phyloP scores from a whole-genome alignment of 805 yeast species.

The Nakazawaea wyomingensis region DNA sequence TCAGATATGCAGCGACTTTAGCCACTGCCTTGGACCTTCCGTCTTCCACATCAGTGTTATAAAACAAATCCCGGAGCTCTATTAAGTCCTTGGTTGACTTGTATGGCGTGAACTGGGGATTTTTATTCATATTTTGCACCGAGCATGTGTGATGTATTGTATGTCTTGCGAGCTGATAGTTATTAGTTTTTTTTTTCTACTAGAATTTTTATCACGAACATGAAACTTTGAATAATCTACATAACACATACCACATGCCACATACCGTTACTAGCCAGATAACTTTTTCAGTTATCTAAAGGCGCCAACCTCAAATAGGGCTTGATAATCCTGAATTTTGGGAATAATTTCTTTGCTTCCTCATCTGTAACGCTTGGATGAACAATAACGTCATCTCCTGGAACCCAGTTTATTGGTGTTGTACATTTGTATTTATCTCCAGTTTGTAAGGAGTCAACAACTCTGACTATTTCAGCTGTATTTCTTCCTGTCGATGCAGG shows the following conservation, averaged over 20 bases:
- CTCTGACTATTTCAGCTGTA: conserved; percentile 69
- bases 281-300: conserved; percentile 1
- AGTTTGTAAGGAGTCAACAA: conserved; percentile 62
- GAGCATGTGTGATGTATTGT: neutral
- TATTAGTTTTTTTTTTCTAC: neutral
- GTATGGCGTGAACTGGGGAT: conserved; percentile 30
- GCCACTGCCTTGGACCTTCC: conserved; percentile 41
- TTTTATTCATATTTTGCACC: conserved; percentile 18
- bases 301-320: conserved; percentile 50
- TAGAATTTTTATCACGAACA: neutral
- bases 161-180: neutral
- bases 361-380: conserved; percentile 60
- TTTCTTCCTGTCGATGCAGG: conserved; percentile 76
- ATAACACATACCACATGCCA: neutral
- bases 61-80: conserved; percentile 48
- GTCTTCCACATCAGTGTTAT: conserved; percentile 29
- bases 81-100: conserved; percentile 37
- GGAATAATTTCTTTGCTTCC: conserved; percentile 55
- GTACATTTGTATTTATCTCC: conserved; percentile 58
- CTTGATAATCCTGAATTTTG: conserved; percentile 55
- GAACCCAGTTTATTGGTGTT: conserved; percentile 71
- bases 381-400: conserved; percentile 69
- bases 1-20: conserved; percentile 45
- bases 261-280: neutral
- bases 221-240: neutral